Percentiles rank a stretch among this genome's conserved stretches.
Conservation (phyloP, 106 monocot species). For the Allium fistulosum region DNA sequence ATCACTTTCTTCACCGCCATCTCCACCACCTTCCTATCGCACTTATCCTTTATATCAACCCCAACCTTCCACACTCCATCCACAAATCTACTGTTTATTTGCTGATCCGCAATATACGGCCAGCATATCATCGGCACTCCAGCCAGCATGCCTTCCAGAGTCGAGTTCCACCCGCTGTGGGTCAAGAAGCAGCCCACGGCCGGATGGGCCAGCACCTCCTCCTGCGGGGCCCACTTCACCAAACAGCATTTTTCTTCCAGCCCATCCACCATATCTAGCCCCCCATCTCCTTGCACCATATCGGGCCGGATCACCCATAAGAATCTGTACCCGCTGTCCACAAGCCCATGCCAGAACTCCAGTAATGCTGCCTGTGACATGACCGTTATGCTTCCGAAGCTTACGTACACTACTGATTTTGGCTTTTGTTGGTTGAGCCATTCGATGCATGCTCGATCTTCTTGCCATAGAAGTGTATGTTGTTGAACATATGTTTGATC, state of each 20-base stretch:
- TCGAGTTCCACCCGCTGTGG: conserved; percentile 30
- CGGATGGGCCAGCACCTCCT: conserved; percentile 24
- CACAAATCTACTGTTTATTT: conserved; percentile 24
- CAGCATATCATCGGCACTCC: conserved; percentile 70
- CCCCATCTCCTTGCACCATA: conserved; percentile 11
- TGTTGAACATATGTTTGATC: neutral
- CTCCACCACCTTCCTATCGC: conserved; percentile 7
- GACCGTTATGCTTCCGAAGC: conserved; percentile 12
- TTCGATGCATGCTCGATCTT: neutral
- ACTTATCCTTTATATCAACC: conserved; percentile 29
- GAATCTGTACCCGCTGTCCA: conserved; percentile 29
- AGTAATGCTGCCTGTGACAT: neutral
- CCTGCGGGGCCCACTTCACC: conserved; percentile 12
- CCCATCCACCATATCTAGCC: conserved; percentile 3
- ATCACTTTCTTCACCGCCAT: conserved; percentile 19
- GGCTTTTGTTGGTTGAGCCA: conserved; percentile 9
- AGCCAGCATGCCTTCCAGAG: conserved; percentile 21
- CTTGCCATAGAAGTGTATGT: conserved; percentile 10
- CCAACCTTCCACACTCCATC: conserved; percentile 31
- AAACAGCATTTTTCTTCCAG: conserved; percentile 13
- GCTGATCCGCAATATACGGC: conserved; percentile 32
- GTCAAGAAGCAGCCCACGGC: conserved; percentile 26
- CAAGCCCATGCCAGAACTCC: conserved; percentile 10
- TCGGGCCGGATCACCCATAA: conserved; percentile 46
- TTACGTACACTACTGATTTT: conserved; percentile 8